phyloP scores from a whole-genome alignment of 352 stramenopile species.

The Peronospora belbahrii region DNA sequence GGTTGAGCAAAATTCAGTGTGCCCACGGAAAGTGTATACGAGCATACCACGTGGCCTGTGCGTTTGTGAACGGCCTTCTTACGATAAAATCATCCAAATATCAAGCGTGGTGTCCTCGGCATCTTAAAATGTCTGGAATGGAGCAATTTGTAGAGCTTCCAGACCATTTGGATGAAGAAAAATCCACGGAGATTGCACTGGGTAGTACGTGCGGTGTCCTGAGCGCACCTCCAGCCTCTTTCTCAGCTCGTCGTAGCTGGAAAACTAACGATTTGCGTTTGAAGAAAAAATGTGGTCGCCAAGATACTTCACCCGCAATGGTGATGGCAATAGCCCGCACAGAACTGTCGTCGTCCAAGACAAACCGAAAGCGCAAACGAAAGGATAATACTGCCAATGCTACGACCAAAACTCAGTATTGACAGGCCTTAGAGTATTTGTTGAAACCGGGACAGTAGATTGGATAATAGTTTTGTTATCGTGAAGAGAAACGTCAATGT shows the following conservation, averaged over 20 bases:
- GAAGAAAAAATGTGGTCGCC: conserved; percentile 17
- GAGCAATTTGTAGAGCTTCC: conserved; percentile 54
- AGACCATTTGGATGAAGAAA: conserved; percentile 42
- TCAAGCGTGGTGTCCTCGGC: conserved; percentile 64
- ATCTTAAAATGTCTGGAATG: conserved; percentile 68
- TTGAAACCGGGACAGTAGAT: conserved; percentile 6
- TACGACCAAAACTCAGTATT: no score
- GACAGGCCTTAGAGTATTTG: conserved; percentile 9
- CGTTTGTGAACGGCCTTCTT: conserved; percentile 61
- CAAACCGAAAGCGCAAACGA: conserved; percentile 43
- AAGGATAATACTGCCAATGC: conserved; percentile 14
- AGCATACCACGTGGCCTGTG: conserved; percentile 66
- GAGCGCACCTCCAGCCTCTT: no score
- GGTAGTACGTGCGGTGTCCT: not conserved
- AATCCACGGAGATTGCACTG: not conserved
- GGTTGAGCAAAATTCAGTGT: conserved; percentile 81
- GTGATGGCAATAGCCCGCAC: conserved; percentile 3
- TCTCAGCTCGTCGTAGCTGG: conserved; percentile 3
- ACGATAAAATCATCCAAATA: conserved; percentile 61
- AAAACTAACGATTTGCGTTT: conserved; percentile 17
- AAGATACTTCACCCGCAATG: conserved; percentile 25
- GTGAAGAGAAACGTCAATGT: conserved; percentile 24
- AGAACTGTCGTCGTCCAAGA: conserved; percentile 37
- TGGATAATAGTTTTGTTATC: conserved; percentile 5
- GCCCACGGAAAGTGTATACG: conserved; percentile 50